These are phyloP conservation scores for Royoungia palumana DNA, from an alignment of 768 basidiomycete genomes.

Conservation along the genomic window DNA sequence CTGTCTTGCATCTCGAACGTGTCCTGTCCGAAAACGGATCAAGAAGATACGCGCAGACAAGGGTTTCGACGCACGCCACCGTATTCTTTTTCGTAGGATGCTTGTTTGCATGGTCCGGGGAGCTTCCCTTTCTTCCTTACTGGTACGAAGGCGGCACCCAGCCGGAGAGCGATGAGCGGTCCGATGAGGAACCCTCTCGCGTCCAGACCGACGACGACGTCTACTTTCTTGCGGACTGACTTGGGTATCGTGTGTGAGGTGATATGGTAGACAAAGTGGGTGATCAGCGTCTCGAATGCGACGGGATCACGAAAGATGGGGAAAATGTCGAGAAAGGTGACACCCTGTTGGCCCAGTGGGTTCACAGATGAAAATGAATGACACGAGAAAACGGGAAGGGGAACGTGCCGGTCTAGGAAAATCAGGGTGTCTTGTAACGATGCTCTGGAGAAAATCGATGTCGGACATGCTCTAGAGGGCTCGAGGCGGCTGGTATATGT, in stretches of 20 bases:
- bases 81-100: constrained; percentile 89
- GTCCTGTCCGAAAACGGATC: constrained; percentile 51
- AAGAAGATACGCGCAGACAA: background rate
- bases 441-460: constrained; percentile 62
- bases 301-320: constrained; percentile 85
- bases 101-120: constrained; percentile 78
- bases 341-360: constrained; percentile 57
- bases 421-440: constrained; percentile 61
- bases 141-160: constrained; percentile 94
- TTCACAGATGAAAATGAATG: background rate
- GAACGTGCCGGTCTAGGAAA: constrained; percentile 84
- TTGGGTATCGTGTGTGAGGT: constrained; percentile 70
- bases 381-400: background rate
- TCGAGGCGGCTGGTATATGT: too few species aligned
- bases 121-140: constrained; percentile 93
- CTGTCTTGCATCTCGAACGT: constrained; percentile 94
- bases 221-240: constrained; percentile 64
- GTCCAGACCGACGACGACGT: constrained; percentile 93
- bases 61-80: constrained; percentile 55
- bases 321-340: constrained; percentile 93
- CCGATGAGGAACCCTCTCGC: constrained; percentile 95
- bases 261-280: constrained; percentile 83
- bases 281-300: constrained; percentile 87
- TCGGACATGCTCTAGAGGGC: constrained; percentile 57
- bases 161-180: constrained; percentile 83